Base-by-base conservation (phyloP, 2,329 filamentous ascomycete genomes). In the Sarocladiaceae sp. region DNA sequence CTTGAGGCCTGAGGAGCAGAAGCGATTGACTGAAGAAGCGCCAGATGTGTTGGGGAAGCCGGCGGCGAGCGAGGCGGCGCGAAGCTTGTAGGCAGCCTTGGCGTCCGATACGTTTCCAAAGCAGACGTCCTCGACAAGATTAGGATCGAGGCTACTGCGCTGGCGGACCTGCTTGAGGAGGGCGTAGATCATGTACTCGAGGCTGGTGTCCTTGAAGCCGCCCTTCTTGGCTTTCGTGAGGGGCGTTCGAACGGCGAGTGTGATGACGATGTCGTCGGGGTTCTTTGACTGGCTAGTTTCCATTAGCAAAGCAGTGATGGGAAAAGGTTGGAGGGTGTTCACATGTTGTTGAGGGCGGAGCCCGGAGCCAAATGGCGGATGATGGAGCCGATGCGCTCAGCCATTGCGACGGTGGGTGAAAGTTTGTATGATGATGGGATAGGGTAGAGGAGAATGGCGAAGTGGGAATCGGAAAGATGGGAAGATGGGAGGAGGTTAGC, bases 1-100 rank as follows among this genome's bases (percentile, higher is more conserved):
- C 69, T 96, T 94, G 53, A 98, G 82, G 27, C 93, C 93, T 0
- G 90, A 96, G 29, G 88, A 94, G 76, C 93, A 98, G 82, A 98
- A 97, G 50, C 93, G 85, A 75, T 97, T 97, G 47, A 95, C 76
- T 33, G 85, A 83, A 33, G 78, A 90, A 51, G 85, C 88, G 52
- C 81, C 79, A 40, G 87, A 77, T 6, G 91, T 96, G 71, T 93
- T 90, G 54, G 93, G 90, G 73, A 93, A 95, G 55, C 93, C 93
- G 47, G 93, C 93, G 39, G 88, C 87, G 50, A 97, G 84, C 50
- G 85, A 76, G 35, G 93, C 88, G 43, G 90, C 88, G 55, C 93
- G 91, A 58, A 85, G 73, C 65, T 94, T 91, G 78, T 96, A 96
- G 46, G 91, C 81, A 46, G 90, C 87, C 66, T 93, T 91, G 54